These are phyloP conservation scores for Fusarium sp. DNA, from an alignment of 2,329 filamentous ascomycete species.

Conservation along the genomic window DNA sequence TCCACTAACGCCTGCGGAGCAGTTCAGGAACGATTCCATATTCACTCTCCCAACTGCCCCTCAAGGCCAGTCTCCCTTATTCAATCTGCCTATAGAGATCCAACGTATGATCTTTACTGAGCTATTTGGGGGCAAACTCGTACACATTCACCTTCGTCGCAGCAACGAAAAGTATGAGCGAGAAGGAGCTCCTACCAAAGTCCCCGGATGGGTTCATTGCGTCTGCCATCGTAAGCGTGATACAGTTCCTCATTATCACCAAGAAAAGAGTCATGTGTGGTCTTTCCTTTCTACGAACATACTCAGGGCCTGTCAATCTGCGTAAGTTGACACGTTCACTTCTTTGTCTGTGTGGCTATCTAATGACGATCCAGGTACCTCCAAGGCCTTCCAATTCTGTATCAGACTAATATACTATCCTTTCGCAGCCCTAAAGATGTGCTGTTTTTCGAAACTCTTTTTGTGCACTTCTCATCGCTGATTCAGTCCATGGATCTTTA, in stretches of 20 bases:
- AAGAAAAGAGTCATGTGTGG: constrained; percentile 4
- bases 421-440: neutral
- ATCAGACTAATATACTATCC: constrained; percentile 10
- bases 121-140: neutral
- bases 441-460: neutral
- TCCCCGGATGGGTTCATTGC: constrained; percentile 2
- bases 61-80: neutral
- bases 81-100: neutral
- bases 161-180: neutral
- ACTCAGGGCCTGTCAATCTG: constrained; percentile 17
- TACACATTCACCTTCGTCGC: neutral
- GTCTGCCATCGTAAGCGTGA: neutral
- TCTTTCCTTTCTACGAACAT: constrained; percentile 1
- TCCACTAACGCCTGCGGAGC: neutral
- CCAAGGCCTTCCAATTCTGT: constrained; percentile 15
- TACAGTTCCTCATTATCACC: neutral
- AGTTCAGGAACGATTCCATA: neutral
- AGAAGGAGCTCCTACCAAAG: neutral
- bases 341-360: neutral
- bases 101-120: neutral
- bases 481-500: neutral
- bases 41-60: neutral
- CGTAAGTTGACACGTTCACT: neutral
- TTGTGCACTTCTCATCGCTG: neutral
- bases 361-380: constrained; percentile 3